Evolutionary conservation across 139 green algal species (phyloP), one percentile per base, ranked within the genome.

Genomic region (Chlorella sorokiniana): DNA sequence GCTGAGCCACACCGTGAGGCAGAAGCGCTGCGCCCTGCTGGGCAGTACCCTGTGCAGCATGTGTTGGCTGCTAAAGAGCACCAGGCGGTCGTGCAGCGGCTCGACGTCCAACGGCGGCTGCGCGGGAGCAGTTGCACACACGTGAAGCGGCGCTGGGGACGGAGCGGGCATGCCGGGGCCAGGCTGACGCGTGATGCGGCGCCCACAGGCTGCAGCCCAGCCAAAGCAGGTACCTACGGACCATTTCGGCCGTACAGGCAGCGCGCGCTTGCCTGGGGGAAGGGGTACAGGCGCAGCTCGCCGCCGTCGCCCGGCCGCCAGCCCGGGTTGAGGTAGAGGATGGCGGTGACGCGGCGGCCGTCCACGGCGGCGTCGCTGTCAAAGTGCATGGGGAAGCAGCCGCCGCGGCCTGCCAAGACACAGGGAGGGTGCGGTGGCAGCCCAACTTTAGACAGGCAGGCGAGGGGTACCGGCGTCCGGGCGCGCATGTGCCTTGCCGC

Each of bases 331-430:
- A 93, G 82, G 79, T 95, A 95, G 40, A 40, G 87, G 62, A 96
- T 96, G 20, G 90, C 86, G 1, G 93, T 96, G 14, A 96, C 61
- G 7, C 78, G 40, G 0, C 93, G 86, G 0, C 74, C 84, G 82
- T 97, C 93, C 31, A 96, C 72, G 22, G 61, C 67, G 40, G 78
- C 86, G 65, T 95, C 92, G 23, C 71, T 88, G 86, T 97, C 93
- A 79, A 85, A 87, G 85, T 97, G 93, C 14, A 96, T 86, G 14
- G 93, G 93, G 76, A 97, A 97, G 80, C 90, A 94, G 69, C 89
- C 92, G 38, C 92, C 92, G 16, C 42, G 29, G 23, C 91, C 89
- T 89, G 70, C 76, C 56, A 10, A 42, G 16, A n/a, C n/a, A n/a
- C 23, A 42, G 61, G 38, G 48, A 61, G n/a, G 6, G 27, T 7